Conservation (phyloP, 2,329 filamentous ascomycete species). For the Colletotrichum nymphaeae region DNA sequence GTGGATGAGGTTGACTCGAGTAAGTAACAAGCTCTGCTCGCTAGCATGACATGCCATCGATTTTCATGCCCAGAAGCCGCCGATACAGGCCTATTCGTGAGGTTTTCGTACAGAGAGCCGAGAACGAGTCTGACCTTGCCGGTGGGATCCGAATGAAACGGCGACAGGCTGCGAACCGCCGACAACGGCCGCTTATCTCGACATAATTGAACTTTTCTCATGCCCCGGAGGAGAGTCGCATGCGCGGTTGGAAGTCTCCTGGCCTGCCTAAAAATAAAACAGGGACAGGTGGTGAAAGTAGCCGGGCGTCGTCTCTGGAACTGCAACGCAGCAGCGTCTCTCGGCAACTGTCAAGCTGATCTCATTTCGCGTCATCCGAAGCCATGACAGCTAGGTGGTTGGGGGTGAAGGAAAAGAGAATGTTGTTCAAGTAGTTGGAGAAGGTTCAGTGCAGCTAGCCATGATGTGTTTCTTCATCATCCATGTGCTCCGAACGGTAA, state of each 20-base stretch:
- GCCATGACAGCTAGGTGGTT: neutral
- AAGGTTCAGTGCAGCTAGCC: neutral
- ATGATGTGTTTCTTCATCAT: neutral
- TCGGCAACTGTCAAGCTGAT: constrained; percentile 1
- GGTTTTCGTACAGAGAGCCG: neutral
- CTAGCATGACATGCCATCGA: neutral
- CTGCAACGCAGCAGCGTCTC: neutral
- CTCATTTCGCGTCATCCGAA: constrained; percentile 14
- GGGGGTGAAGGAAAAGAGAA: neutral
- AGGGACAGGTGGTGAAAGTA: neutral
- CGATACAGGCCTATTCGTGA: neutral
- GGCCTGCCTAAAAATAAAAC: neutral
- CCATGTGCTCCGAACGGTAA: constrained; percentile 1
- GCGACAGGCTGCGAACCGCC: neutral
- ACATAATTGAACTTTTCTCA: neutral
- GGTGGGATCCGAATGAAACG: neutral
- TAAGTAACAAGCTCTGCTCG: neutral
- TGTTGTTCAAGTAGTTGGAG: neutral
- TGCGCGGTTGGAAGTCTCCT: neutral
- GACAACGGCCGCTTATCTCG: neutral
- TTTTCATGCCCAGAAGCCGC: neutral
- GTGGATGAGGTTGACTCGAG: constrained; percentile 12
- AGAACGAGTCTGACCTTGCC: constrained; percentile 1
- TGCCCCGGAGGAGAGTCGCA: neutral
- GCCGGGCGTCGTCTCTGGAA: neutral